Percentiles rank a stretch among this genome's conserved stretches.
phyloP scores from a whole-genome alignment of 352 stramenopile genomes.

The Phytophthora chlamydospora region DNA sequence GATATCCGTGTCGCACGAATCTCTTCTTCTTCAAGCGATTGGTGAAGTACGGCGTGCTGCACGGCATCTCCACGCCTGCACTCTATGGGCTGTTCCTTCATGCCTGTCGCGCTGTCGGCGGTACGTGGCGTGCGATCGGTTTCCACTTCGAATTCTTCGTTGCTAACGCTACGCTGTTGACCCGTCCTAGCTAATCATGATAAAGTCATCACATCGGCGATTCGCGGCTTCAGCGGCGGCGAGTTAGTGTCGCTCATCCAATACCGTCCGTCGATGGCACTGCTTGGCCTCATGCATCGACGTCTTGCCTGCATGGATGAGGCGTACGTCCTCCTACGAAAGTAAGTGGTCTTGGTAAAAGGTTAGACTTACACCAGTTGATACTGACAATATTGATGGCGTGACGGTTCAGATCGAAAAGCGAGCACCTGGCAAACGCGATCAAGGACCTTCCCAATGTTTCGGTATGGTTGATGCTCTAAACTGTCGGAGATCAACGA shows the following conservation, averaged over 20 bases:
- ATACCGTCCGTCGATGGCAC: slow-evolving; percentile 75
- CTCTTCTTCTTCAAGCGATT: slow-evolving; percentile 78
- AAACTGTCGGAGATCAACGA: neutral
- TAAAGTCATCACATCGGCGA: slow-evolving; percentile 83
- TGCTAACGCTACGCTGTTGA: neutral
- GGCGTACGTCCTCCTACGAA: slow-evolving; percentile 73
- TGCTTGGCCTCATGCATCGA: slow-evolving; percentile 73
- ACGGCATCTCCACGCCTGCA: slow-evolving; percentile 71
- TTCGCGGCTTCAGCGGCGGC: slow-evolving; percentile 78
- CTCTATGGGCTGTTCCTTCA: slow-evolving; percentile 82
- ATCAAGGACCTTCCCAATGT: slow-evolving; percentile 65
- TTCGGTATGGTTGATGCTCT: slow-evolving; percentile 34
- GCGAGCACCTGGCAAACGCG: slow-evolving; percentile 59
- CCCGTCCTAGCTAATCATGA: slow-evolving; percentile 64
- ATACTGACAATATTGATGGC: neutral
- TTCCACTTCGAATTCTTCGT: neutral
- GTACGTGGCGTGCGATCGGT: slow-evolving; percentile 28
- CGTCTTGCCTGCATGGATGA: slow-evolving; percentile 73
- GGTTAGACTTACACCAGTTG: neutral
- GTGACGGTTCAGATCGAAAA: slow-evolving; percentile 54
- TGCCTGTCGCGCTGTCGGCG: slow-evolving; percentile 57
- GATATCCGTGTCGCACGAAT: slow-evolving; percentile 69
- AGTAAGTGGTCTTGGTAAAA: slow-evolving; percentile 37
- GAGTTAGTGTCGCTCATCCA: slow-evolving; percentile 82
- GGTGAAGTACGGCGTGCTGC: slow-evolving; percentile 78